Percentiles rank a stretch among this genome's conserved stretches.
Conservation (phyloP, 768 basidiomycete genomes). For the Sporobolomyces phaffii region DNA sequence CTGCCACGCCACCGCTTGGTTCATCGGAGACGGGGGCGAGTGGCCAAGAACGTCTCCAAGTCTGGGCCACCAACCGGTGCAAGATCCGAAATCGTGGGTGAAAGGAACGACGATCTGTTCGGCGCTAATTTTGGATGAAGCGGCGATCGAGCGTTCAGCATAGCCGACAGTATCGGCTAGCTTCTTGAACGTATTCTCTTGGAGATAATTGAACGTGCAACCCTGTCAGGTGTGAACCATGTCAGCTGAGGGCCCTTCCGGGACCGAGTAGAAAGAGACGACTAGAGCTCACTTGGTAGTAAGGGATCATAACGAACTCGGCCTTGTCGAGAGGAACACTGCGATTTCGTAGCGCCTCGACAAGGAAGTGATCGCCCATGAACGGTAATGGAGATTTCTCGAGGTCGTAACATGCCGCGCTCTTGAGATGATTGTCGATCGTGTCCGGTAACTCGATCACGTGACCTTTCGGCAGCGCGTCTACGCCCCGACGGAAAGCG, state of each 20-base stretch:
- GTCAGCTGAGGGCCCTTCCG: background rate
- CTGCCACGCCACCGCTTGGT: constrained; percentile 41
- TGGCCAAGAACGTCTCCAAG: constrained; percentile 39
- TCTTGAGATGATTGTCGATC: constrained; percentile 38
- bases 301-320: constrained; percentile 39
- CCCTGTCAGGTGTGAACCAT: constrained; percentile 17
- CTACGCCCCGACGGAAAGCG: constrained; percentile 24
- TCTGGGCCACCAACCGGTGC: constrained; percentile 41
- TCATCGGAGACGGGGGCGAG: constrained; percentile 41
- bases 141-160: constrained; percentile 33
- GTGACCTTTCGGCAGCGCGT: constrained; percentile 28
- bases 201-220: constrained; percentile 40
- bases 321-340: constrained; percentile 34
- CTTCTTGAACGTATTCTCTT: constrained; percentile 42
- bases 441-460: constrained; percentile 35
- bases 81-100: constrained; percentile 42
- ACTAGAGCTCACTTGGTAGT: constrained; percentile 34
- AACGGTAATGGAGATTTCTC: constrained; percentile 34
- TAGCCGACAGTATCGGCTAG: constrained; percentile 37
- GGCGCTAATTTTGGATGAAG: constrained; percentile 26
- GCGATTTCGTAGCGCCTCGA: constrained; percentile 32
- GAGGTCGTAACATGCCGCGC: constrained; percentile 35
- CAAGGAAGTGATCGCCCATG: constrained; percentile 41
- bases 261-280: background rate
- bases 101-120: constrained; percentile 40